Base-by-base conservation (phyloP, 768 basidiomycete genomes). In the Boletus edulis region DNA sequence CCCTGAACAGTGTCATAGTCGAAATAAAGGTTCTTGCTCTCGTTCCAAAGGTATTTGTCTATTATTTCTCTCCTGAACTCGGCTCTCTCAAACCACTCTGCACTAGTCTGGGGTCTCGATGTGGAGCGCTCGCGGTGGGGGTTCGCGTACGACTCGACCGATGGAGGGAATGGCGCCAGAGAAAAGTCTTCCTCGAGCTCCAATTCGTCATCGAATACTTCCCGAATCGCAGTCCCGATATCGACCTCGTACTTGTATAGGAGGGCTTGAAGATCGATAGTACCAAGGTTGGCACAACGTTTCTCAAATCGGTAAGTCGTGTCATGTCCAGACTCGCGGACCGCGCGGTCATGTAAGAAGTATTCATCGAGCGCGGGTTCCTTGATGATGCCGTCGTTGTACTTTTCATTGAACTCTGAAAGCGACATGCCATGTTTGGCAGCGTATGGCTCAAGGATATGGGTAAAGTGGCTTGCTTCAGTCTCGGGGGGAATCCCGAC, bases 161-260 rank as follows among this genome's bases (percentile, higher is more conserved):
- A 84, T 18, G 88, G 91, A 60, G 96, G 96, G 84, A 95, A 98
- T 2, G 96, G 91, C 12, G 91, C 83, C 46, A 99, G 77, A 3
- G 84, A 77, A 70, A 98, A 99, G 55, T 95, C 92, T 63, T 98
- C 93, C 49, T 94, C 93, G 51, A 99, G 72, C 49, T 95, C 90
- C 49, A 99, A 76, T 70, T 91, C 84, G 67, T 95, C 94, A 63
- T 90, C 91, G 63, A 98, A 98, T 56, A 97, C 87, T 69, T 97
- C 94, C 54, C 87, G 84, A 67, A 99, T 98, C 24, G 94, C 94
- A 11, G 93, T 95, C n/a, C 93, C 97, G 57, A 99, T 98, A 67
- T 99, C 96, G 56, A 94, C 82, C 72, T 99, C 96, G 63, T 98
- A 98, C 79, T 99, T 99, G 84, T 96, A 99, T 44, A 99, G 76